Evolutionary conservation across 257 asterid species (phyloP).

Genomic region (Gentiana dahurica): DNA sequence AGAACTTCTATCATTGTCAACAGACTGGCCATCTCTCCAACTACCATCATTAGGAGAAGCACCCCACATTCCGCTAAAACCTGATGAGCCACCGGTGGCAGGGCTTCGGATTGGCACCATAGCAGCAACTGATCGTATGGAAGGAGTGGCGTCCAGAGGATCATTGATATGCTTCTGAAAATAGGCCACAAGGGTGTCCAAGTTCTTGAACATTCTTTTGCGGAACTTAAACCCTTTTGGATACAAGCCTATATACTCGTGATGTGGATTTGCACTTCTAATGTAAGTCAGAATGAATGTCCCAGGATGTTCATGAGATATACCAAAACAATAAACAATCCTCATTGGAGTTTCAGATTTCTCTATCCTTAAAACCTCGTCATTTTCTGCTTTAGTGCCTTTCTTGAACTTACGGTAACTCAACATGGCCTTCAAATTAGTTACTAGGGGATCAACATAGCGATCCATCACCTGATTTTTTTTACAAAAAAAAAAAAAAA

Average conservation of each 20-base stretch:
- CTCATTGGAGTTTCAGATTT: conserved; percentile 81
- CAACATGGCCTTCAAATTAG: conserved; percentile 84
- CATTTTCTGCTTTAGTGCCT: conserved; percentile 81
- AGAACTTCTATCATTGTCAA: conserved; percentile 53
- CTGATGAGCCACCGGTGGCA: conserved; percentile 66
- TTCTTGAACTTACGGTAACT: conserved; percentile 81
- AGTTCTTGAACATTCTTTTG: conserved; percentile 77
- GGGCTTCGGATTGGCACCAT: conserved; percentile 92
- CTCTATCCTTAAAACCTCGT: conserved; percentile 67
- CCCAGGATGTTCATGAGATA: conserved; percentile 96
- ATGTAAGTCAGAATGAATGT: conserved; percentile 85
- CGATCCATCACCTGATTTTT: conserved; percentile 83
- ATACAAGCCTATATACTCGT: conserved; percentile 82
- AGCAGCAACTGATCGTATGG: conserved; percentile 81
- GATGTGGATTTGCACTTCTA: conserved; percentile 89
- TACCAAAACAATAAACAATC: conserved; percentile 85
- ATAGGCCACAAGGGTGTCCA: conserved; percentile 79
- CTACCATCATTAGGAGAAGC: conserved; percentile 63
- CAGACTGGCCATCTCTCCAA: conserved; percentile 47
- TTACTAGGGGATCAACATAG: conserved; percentile 90
- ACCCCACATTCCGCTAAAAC: conserved; percentile 61
- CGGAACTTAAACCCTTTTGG: conserved; percentile 94
- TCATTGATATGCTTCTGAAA: conserved; percentile 92
- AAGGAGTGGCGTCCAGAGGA: conserved; percentile 59
- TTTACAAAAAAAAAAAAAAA: not conserved